These are phyloP conservation scores for Dorcoceras hygrometricum DNA, from an alignment of 257 asterid genomes.

Conservation along the genomic window DNA sequence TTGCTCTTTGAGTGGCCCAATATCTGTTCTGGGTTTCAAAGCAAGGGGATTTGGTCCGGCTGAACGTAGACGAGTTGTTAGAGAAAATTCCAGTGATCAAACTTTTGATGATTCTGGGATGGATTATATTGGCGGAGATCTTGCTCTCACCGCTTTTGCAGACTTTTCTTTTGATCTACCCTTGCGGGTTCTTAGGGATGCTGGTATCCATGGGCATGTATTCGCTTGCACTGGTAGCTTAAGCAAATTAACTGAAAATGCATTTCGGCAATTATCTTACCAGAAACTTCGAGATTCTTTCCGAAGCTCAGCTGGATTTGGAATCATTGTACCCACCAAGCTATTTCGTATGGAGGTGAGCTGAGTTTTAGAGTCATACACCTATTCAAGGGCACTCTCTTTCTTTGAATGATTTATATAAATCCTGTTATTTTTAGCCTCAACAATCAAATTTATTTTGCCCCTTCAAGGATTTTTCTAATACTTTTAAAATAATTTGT, in stretches of 20 bases:
- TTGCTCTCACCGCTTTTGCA: constrained; percentile 83
- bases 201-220: constrained; percentile 87
- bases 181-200: constrained; percentile 64
- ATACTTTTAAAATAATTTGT: too few species aligned
- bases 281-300: constrained; percentile 68
- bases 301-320: constrained; percentile 74
- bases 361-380: too few species aligned
- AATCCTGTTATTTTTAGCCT: neutral
- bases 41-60: constrained; percentile 91
- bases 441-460: neutral
- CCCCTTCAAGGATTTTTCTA: neutral
- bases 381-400: too few species aligned
- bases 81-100: constrained; percentile 41
- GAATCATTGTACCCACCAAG: constrained; percentile 79
- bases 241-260: constrained; percentile 61
- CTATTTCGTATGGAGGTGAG: constrained; percentile 93
- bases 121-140: constrained; percentile 92
- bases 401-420: constrained; percentile 4
- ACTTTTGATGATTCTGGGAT: constrained; percentile 44
- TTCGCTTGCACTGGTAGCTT: constrained; percentile 94
- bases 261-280: constrained; percentile 48
- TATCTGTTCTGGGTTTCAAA: constrained; percentile 87
- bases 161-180: constrained; percentile 94
- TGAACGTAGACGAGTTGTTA: constrained; percentile 61
- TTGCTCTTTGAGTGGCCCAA: constrained; percentile 79